Conservation (phyloP, 2,329 filamentous ascomycete species). For the Colletotrichum coccodes region DNA sequence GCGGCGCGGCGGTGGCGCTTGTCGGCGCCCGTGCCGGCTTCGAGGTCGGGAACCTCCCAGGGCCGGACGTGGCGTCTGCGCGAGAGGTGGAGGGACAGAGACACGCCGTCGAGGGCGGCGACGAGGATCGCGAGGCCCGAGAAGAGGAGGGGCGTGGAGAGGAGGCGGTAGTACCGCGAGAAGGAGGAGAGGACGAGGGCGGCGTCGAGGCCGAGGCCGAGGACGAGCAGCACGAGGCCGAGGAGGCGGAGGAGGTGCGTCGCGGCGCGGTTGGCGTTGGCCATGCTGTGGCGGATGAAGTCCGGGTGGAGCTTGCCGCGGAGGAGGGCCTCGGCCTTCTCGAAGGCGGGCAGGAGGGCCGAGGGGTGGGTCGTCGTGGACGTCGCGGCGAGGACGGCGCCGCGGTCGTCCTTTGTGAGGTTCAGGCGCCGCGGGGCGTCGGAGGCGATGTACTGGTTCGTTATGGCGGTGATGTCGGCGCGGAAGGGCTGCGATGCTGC, state of each 20-base stretch:
- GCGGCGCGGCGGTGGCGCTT: slow-evolving; percentile 30
- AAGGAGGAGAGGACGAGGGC: slow-evolving; percentile 44
- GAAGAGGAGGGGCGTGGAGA: slow-evolving; percentile 46
- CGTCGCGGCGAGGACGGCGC: slow-evolving; percentile 49
- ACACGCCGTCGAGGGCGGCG: slow-evolving; percentile 49
- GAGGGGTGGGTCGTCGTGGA: slow-evolving; percentile 57
- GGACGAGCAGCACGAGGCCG: slow-evolving; percentile 35
- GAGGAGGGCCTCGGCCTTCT: slow-evolving; percentile 48
- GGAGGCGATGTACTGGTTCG: slow-evolving; percentile 50
- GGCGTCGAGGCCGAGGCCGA: slow-evolving; percentile 42
- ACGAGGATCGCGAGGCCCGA: slow-evolving; percentile 45
- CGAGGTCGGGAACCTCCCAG: slow-evolving; percentile 48
- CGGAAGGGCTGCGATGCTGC: slow-evolving; percentile 49
- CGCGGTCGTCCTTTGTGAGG: slow-evolving; percentile 49
- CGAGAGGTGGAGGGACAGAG: slow-evolving; percentile 45
- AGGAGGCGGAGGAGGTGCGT: slow-evolving; percentile 42
- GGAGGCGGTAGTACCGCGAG: slow-evolving; percentile 40
- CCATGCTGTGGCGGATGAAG: slow-evolving; percentile 49
- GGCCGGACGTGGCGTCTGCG: slow-evolving; percentile 47
- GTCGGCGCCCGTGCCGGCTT: slow-evolving; percentile 40
- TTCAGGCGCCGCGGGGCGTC: slow-evolving; percentile 47
- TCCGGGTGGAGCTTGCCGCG: slow-evolving; percentile 49
- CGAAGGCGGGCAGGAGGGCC: slow-evolving; percentile 50
- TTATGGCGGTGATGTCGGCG: slow-evolving; percentile 48
- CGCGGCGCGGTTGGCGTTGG: slow-evolving; percentile 49